A percentile compares a stretch with the other conserved stretches of the same genome.
Evolutionary conservation across 2,329 filamentous ascomycete genomes (phyloP).

Genomic region (Fusarium chuoi): DNA sequence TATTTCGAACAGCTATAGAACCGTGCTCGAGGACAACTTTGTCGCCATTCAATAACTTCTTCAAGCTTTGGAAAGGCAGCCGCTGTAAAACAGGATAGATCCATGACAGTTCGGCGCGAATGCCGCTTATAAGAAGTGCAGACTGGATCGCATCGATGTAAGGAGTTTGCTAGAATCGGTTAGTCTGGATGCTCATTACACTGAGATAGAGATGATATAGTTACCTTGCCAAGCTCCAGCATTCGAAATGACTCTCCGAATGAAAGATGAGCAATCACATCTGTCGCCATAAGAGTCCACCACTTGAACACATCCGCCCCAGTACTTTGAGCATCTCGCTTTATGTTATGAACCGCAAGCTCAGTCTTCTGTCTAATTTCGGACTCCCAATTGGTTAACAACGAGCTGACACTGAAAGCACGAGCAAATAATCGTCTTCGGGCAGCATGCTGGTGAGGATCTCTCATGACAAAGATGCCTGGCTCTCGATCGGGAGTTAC

Average conservation of each 20-base stretch:
- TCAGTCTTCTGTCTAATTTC: conserved; percentile 3
- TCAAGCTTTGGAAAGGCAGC: fast-evolving
- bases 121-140: not conserved
- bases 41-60: not conserved
- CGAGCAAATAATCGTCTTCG: conserved; percentile 16
- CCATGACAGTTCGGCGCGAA: not conserved
- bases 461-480: conserved; percentile 24
- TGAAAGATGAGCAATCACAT: conserved; percentile 21
- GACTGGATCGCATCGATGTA: conserved; percentile 1
- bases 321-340: not conserved
- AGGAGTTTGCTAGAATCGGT: not conserved
- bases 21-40: not conserved
- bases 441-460: conserved; percentile 7
- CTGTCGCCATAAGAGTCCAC: conserved; percentile 30
- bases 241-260: conserved; percentile 30
- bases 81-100: not conserved
- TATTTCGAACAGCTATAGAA: not conserved
- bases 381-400: conserved; percentile 9
- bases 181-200: fast-evolving
- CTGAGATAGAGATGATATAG: fast-evolving
- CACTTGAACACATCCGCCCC: conserved; percentile 26
- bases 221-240: conserved; percentile 23
- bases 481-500: not conserved
- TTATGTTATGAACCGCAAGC: not conserved
- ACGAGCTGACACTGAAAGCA: conserved; percentile 14